Evolutionary conservation across 2,329 filamentous ascomycete species (phyloP), one percentile per base, ranked within the genome.

Genomic region (Aureobasidium uvarum): DNA sequence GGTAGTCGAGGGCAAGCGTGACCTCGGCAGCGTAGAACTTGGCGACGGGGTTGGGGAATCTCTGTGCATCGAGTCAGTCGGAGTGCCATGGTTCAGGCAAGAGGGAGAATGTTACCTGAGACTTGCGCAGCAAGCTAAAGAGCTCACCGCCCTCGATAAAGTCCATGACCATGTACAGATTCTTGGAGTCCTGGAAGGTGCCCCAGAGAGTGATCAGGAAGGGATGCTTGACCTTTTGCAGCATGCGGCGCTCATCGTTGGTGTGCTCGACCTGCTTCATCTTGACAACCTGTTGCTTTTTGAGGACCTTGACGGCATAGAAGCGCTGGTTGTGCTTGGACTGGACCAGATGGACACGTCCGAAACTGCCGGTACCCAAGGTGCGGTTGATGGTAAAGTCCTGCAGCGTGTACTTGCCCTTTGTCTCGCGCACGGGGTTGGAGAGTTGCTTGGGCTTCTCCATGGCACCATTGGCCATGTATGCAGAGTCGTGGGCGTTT

Each of bases 241-340:
- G 81, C 95, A 99, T 99, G 72, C 86, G 87, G 70, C 95, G 86
- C 81, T 99, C 95, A 78, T 99, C 95, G 75, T 99, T 99, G 71
- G 95, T 99, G 80, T 99, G 95, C 79, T 99, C 95, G 67, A 99
- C 92, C 79, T 99, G 95, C 85, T 99, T 99, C 95, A 99, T 98
- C 83, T 96, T 96, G 78, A 99, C 92, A 64, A 99, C 94, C 80
- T 99, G 95, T 56, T 89, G 89, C 84, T 99, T 99, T 79, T 99
- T 99, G 79, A 99, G 81, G 70, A 99, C 95, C 81, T 99, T 99
- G 79, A 99, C 89, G 52, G 95, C 95, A 80, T 99, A 99, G 83
- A 93, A 99, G 68, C 95, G 89, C 79, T 96, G 91, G 78, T 99
- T 99, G 81, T 99, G 95, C 79, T 93, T 95, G 70, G 93, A 97